Evolutionary conservation across 352 stramenopile genomes (phyloP), one percentile per base, ranked within the genome.

Genomic region (Globisporangium abappressorium): DNA sequence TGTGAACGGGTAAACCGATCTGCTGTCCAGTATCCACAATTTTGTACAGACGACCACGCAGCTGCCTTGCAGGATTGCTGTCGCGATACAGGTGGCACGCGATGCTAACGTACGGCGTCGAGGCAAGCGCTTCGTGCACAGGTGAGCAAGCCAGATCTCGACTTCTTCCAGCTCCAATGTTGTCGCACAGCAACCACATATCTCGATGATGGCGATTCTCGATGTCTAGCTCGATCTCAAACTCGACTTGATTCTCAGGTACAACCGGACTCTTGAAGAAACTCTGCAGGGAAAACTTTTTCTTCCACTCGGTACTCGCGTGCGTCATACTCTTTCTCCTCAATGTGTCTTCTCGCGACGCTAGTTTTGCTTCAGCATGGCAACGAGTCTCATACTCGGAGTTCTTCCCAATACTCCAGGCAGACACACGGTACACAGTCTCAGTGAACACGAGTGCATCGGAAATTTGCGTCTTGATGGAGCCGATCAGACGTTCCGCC

Each of bases 371-470:
- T 38, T 91, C 81, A 7, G 80, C 78, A 59, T 88, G 77, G 30
- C 76, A 88, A 43, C 82, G 75, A 28, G 66, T 77, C 15, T 79
- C 79, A 66, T 86, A 92, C 62, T 89, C 80, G 14, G 85, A 92
- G 46, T 78, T 80, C 54, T 81, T 79, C 0, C 84, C 84, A n/a
- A 94, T 69, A 53, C 76, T 89, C 82, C 84, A 92, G 6, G 87
- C 22, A 2, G 82, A 85, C 26, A 91, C 69, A 51, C 75, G 84
- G 51, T 89, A 63, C 18, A 94, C 72, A 1, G 74, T 85, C 62
- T 90, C 74, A 0, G 86, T 92, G 67, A 94, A 94, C 41, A 92
- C 74, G 7, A 94, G 60, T 9, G 81, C 79, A 41, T 91, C 81
- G n/a, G 62, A 68, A 4, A 92, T 51, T 15, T 85, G 81, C 0